Conservation (phyloP, 78 protist species). For the Tieghemostelium lacteum region DNA sequence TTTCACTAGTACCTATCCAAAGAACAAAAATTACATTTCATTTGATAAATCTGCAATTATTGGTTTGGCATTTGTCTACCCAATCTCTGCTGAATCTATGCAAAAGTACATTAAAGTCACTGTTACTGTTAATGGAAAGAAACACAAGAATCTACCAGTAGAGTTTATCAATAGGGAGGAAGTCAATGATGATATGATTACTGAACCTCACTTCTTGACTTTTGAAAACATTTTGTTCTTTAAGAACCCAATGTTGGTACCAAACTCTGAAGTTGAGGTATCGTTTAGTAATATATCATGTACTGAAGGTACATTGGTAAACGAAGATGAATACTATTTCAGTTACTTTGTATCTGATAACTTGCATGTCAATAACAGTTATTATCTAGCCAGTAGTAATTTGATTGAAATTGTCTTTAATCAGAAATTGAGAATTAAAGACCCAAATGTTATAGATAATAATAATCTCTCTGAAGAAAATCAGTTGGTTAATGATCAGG, state of each 20-base stretch:
- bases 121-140: conserved; percentile 18
- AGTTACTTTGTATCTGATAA: conserved; percentile 30
- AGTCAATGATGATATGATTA: conserved; percentile 5
- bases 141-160: conserved; percentile 1
- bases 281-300: conserved; percentile 41
- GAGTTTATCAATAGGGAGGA: neutral
- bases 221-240: neutral
- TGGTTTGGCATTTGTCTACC: conserved; percentile 3
- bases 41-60: conserved; percentile 22
- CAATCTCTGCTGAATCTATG: neutral
- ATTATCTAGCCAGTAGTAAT: neutral
- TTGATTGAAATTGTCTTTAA: conserved; percentile 8
- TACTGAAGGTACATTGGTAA: conserved; percentile 13
- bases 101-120: conserved; percentile 8
- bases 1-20: neutral
- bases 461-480: no score
- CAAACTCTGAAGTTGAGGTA: conserved; percentile 14
- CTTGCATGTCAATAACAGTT: conserved; percentile 2
- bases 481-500: no score
- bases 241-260: conserved; percentile 8
- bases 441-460: neutral
- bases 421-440: conserved; percentile 7
- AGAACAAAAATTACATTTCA: neutral
- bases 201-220: neutral
- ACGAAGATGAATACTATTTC: neutral